Conservation (phyloP, 2,329 filamentous ascomycete species). For the Diaporthe sp. region DNA sequence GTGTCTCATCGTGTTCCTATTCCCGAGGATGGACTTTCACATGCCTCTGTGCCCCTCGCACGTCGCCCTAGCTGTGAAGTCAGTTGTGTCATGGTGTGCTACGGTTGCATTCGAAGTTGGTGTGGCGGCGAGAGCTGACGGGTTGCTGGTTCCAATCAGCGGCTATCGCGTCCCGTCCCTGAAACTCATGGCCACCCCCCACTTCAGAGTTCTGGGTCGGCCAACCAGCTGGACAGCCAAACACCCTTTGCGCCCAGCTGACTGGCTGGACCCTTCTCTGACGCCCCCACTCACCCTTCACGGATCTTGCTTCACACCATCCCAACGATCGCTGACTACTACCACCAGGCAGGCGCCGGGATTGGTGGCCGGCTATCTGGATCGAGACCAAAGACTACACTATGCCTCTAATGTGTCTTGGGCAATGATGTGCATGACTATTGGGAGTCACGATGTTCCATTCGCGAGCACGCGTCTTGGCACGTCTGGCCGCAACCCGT, state of each 20-base stretch:
- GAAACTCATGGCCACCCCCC: conserved; percentile 23
- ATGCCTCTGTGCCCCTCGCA: conserved; percentile 10
- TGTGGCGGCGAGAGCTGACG: conserved; percentile 22
- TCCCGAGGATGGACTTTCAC: conserved; percentile 18
- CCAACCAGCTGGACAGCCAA: conserved; percentile 11
- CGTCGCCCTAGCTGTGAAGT: conserved; percentile 4
- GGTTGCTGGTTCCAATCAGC: conserved; percentile 29
- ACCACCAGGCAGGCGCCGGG: background rate
- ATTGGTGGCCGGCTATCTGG: conserved; percentile 2
- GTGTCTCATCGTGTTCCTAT: conserved; percentile 8
- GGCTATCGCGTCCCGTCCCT: conserved; percentile 29
- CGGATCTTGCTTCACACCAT: conserved; percentile 9
- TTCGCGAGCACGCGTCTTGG: conserved; percentile 1
- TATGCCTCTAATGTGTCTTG: conserved; percentile 8
- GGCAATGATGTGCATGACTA: conserved; percentile 30
- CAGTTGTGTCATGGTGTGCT: conserved; percentile 23
- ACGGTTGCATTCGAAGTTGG: conserved; percentile 6
- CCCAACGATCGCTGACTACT: conserved; percentile 3
- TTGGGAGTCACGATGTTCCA: conserved; percentile 28
- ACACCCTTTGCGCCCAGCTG: background rate
- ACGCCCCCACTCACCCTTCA: conserved; percentile 18
- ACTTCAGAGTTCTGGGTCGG: conserved; percentile 1
- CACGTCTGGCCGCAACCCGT: too few relatives aligned
- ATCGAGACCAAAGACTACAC: background rate
- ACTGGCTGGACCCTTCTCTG: conserved; percentile 13